These are phyloP conservation scores for Phytophthora pluvialis DNA, from an alignment of 352 stramenopile species.

Conservation along the genomic window DNA sequence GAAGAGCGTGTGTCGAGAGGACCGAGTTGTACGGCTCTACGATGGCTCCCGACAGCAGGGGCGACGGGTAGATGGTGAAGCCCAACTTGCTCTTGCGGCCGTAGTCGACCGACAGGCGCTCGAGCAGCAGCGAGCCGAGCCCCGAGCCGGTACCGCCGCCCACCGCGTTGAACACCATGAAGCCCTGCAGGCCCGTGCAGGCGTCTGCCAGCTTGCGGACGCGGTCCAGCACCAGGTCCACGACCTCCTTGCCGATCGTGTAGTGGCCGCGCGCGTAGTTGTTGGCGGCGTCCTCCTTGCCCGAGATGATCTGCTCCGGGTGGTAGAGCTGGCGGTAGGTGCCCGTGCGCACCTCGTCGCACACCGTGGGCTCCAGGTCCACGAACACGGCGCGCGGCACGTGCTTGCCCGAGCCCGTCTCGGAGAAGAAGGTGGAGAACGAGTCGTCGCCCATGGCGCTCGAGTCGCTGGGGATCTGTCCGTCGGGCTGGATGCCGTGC, in stretches of 20 bases:
- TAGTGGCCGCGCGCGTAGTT: slow-evolving; percentile 94
- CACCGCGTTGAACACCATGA: slow-evolving; percentile 98
- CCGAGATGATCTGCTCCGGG: slow-evolving; percentile 98
- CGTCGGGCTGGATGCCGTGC: slow-evolving; percentile 94
- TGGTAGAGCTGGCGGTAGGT: slow-evolving; percentile 98
- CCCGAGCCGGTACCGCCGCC: slow-evolving; percentile 97
- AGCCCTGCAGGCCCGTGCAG: slow-evolving; percentile 97
- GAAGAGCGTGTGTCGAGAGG: slow-evolving; percentile 94
- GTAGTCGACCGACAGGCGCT: slow-evolving; percentile 98
- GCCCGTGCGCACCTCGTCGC: slow-evolving; percentile 96
- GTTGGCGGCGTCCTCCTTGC: slow-evolving; percentile 96
- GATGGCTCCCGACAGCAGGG: slow-evolving; percentile 96
- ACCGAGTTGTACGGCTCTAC: slow-evolving; percentile 99
- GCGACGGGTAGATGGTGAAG: slow-evolving; percentile 97
- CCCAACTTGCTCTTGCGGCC: slow-evolving; percentile 97
- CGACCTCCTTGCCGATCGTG: slow-evolving; percentile 94
- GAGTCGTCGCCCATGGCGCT: slow-evolving; percentile 63
- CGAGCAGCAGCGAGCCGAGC: slow-evolving; percentile 96
- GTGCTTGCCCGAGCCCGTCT: slow-evolving; percentile 83
- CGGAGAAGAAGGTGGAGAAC: slow-evolving; percentile 89
- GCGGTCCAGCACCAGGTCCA: slow-evolving; percentile 96
- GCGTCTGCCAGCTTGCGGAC: slow-evolving; percentile 97
- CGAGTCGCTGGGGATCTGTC: slow-evolving; percentile 72
- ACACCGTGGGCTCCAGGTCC: slow-evolving; percentile 98
- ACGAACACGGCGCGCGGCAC: slow-evolving; percentile 91